Base-by-base conservation (phyloP, 768 basidiomycete genomes). In the Thelephora ganbajun region DNA sequence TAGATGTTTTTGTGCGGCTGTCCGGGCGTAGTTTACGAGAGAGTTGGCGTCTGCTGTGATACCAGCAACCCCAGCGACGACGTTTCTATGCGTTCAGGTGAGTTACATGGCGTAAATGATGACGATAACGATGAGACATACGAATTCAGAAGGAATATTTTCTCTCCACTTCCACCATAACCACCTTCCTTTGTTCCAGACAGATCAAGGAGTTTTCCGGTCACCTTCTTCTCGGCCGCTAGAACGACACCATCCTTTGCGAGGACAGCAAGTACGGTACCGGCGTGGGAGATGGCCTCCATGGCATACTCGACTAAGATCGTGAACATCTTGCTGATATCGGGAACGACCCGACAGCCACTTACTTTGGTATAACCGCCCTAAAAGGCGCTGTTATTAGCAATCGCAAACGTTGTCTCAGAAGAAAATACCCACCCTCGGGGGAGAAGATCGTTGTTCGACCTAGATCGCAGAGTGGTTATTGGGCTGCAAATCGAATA, bases 361-460 rank as follows among this genome's bases (percentile, higher is more conserved):
- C 83, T 65, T 60, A 93, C 92, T 92, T 72, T 99, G 94, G 66
- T 94, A 98, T 48, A 99, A 69, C 52, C 94, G 90, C 55, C 92
- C 92, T 96, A 16, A 56, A 50, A 43, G 42, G 33, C 39, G 43
- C n/a, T 43, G 48, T 50, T 35, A 50, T 44, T 46, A 35, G 48
- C n/a, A 14, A 53, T n/a, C 35, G 50, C 33, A 23, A 52, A 22
- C 9, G 33, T 26, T 33, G 36, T 44, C 46, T n/a, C 34, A 43
- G 23, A 47, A 50, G 9, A 26, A 20, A 23, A 22, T 43, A 60
- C 70, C 50, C 62, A 83, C 94, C 94, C 68, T 99, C 94, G 33
- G 94, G 94, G 46, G 93, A 97, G 79, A 98, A 98, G 69, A 96
- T 98, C 51, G 94, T 98, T 56, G 93, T 99, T 57, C 91, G 83